Percentiles rank a stretch among this genome's conserved stretches.
Conservation (phyloP, 176 grass and related monocot species). For the Pharus latifolius region DNA sequence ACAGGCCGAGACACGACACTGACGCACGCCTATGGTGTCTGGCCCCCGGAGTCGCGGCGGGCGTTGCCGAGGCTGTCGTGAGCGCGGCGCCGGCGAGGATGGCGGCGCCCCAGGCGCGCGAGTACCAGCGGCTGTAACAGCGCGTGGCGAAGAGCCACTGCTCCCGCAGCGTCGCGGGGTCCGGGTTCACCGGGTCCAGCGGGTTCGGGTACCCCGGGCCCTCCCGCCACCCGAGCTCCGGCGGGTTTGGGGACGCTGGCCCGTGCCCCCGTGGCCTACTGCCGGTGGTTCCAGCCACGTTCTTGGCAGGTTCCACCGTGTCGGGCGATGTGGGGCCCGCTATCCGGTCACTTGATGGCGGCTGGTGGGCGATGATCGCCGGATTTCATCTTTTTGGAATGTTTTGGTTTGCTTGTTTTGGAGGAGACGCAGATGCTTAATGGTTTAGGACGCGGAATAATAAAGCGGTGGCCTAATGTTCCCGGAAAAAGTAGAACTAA, state of each 20-base stretch:
- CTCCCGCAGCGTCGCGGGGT: slow-evolving; percentile 43
- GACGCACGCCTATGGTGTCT: too few relatives aligned
- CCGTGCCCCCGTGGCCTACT: neutral
- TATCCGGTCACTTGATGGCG: neutral
- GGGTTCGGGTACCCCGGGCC: slow-evolving; percentile 35
- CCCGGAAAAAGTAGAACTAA: neutral
- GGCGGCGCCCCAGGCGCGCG: slow-evolving; percentile 40
- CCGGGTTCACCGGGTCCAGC: slow-evolving; percentile 37
- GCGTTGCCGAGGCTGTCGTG: neutral
- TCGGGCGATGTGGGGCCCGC: neutral
- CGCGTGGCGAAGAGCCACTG: slow-evolving; percentile 43
- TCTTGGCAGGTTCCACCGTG: neutral
- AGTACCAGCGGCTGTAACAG: slow-evolving; percentile 48
- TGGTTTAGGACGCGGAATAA: too few relatives aligned
- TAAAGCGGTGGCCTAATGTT: neutral
- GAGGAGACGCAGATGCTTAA: neutral
- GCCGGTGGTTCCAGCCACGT: too few relatives aligned
- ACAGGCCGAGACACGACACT: neutral
- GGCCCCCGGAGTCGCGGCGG: neutral
- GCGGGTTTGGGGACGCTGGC: neutral
- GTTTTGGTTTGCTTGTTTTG: neutral
- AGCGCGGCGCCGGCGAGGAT: slow-evolving; percentile 28
- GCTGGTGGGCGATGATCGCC: neutral
- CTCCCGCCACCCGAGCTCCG: neutral
- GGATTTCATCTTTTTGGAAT: too few relatives aligned